A percentile compares a stretch with the other conserved stretches of the same genome.
phyloP scores from a whole-genome alignment of 2,329 filamentous ascomycete species.

The Fusarium musae region DNA sequence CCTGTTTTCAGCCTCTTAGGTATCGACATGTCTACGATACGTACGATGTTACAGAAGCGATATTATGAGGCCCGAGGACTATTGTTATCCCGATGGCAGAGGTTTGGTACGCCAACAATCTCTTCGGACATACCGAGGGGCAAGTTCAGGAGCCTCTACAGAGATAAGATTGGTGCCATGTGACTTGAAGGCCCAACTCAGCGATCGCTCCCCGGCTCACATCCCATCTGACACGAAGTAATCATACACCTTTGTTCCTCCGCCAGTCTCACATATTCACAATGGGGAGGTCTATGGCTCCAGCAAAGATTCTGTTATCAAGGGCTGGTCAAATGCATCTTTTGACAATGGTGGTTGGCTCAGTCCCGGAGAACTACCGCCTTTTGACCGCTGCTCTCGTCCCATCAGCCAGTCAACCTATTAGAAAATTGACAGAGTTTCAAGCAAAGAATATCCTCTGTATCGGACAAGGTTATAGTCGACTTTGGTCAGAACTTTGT shows the following conservation, averaged over 20 bases:
- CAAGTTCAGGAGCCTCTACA: no score
- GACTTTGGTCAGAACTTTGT: neutral
- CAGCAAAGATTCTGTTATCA: neutral
- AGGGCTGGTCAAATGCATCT: neutral
- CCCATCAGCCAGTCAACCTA: neutral
- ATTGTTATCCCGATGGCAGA: no score
- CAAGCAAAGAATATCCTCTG: fast-evolving
- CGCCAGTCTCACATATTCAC: no score
- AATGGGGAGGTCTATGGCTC: neutral
- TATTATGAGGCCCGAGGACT: no score
- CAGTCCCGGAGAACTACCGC: neutral
- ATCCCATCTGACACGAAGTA: neutral
- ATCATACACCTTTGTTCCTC: neutral
- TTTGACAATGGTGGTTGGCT: neutral
- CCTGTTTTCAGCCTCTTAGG: no score
- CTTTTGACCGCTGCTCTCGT: neutral
- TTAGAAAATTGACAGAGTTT: neutral
- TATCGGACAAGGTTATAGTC: neutral
- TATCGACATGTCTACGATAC: no score
- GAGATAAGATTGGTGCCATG: neutral
- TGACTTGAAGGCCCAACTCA: neutral
- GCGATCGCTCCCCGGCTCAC: neutral
- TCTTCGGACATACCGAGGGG: no score
- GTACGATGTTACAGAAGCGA: no score
- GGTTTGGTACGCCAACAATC: no score